phyloP scores from a whole-genome alignment of 2,329 filamentous ascomycete genomes.

The Colletotrichum sojae region DNA sequence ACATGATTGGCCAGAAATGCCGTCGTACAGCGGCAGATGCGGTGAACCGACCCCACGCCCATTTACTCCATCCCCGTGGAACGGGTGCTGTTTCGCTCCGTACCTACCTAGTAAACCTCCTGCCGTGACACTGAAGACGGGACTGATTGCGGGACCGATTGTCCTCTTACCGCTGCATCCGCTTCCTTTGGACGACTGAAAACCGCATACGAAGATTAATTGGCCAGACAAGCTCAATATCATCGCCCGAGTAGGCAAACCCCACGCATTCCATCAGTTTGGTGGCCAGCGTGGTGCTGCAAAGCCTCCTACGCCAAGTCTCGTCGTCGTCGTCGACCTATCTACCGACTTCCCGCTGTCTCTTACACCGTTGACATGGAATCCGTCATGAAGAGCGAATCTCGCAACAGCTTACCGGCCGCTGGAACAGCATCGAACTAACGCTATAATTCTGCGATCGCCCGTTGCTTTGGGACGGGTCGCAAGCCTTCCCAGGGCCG shows the following conservation, averaged over 20 bases:
- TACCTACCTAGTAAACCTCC: background rate
- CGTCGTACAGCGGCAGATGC: too few species aligned
- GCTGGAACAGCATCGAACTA: background rate
- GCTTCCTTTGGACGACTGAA: background rate
- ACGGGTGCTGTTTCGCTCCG: too few species aligned
- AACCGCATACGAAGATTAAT: background rate
- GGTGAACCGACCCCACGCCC: too few species aligned
- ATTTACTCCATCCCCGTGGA: too few species aligned
- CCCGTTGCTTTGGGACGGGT: background rate
- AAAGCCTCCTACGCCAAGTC: background rate
- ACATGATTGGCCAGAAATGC: too few species aligned
- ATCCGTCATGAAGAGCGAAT: background rate
- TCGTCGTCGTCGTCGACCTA: background rate
- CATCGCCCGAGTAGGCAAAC: background rate
- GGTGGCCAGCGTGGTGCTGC: background rate
- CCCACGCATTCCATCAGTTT: background rate
- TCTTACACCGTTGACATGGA: background rate
- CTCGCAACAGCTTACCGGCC: background rate
- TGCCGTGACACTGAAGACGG: background rate
- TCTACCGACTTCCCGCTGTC: background rate
- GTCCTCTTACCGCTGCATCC: constrained; percentile 7
- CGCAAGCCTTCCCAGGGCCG: background rate
- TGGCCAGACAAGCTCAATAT: background rate
- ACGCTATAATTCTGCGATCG: background rate
- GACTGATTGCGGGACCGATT: background rate